Evolutionary conservation across 2,329 filamentous ascomycete species (phyloP), one percentile per base, ranked within the genome.

Genomic region (Diaporthe sp.): DNA sequence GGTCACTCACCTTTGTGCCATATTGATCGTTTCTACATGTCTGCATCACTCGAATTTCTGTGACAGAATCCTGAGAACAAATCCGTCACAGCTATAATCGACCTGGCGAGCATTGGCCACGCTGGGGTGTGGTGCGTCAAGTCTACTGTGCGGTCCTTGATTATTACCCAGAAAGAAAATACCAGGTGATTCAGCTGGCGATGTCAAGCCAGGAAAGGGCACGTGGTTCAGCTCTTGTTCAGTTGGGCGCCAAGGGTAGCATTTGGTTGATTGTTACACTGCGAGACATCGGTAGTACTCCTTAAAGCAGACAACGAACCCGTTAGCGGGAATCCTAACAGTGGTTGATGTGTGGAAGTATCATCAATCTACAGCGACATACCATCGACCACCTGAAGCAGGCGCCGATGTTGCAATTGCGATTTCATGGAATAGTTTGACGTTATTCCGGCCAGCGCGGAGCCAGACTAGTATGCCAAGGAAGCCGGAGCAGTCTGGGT

Each of bases 391-490:
- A 52, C 15, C 45, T 67, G 30, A 52, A 52, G 30, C 30, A 45
- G 42, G 45, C 45, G 22, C 5, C 12, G 5, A 9, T 38, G 17
- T 38, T 6, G 30, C 30, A 52, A 15, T 54, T 67, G 64, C 45
- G 45, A 67, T 50, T 50, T 28, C 30, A 28, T 19, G 22, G 45
- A 52, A 28, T 52, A 47, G n/a, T 28, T 67, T 38, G 64, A 67
- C 45, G 45, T 67, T 67, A 52, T 67, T 52, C 25, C 15, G 28
- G 47, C 45, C 38, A 67, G 19, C 13, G 64, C 64, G 64, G 64
- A 38, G 30, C 64, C 64, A 52, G 52, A 52, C n/a, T 67, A 52
- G 64, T 22, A 38, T 9, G 64, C 64, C 64, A 67, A 67, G 64
- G 22, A 52, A 1, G 15, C 33, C 52, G 47, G 45, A 28, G 33